Evolutionary conservation across 139 green algal species (phyloP).

Genomic region (Volvox africanus): DNA sequence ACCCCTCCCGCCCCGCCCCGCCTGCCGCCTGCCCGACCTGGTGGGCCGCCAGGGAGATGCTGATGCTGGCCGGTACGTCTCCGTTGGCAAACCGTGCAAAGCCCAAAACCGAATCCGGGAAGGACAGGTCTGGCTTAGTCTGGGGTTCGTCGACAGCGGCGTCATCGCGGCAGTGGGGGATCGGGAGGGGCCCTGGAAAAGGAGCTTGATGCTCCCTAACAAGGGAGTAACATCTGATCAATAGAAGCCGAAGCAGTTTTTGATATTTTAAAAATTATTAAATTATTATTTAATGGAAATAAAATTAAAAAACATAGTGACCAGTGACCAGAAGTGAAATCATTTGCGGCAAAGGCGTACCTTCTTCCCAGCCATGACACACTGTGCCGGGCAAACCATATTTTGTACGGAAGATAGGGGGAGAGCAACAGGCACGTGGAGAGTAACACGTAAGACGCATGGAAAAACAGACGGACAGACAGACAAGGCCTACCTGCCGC

Average conservation of each 20-base stretch:
- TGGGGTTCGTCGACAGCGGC: background rate
- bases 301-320: too few relatives aligned
- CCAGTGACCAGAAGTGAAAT: too few relatives aligned
- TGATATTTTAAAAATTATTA: too few relatives aligned
- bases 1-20: background rate
- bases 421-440: background rate
- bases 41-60: constrained; percentile 62
- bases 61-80: constrained; percentile 44
- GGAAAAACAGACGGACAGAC: background rate
- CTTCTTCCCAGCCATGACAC: too few relatives aligned
- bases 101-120: constrained; percentile 61
- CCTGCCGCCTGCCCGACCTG: background rate
- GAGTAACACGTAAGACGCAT: background rate
- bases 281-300: too few relatives aligned
- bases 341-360: too few relatives aligned
- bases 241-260: too few relatives aligned
- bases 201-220: too few relatives aligned
- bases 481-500: constrained; percentile 11
- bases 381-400: too few relatives aligned
- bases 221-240: too few relatives aligned
- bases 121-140: constrained; percentile 44
- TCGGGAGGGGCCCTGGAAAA: background rate
- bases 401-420: too few relatives aligned
- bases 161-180: background rate
- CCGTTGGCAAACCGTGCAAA: constrained; percentile 34